Percentiles rank a stretch among this genome's conserved stretches.
These are phyloP conservation scores for Nasturtium officinale DNA, from an alignment of 345 rosid genomes.

Conservation along the genomic window DNA sequence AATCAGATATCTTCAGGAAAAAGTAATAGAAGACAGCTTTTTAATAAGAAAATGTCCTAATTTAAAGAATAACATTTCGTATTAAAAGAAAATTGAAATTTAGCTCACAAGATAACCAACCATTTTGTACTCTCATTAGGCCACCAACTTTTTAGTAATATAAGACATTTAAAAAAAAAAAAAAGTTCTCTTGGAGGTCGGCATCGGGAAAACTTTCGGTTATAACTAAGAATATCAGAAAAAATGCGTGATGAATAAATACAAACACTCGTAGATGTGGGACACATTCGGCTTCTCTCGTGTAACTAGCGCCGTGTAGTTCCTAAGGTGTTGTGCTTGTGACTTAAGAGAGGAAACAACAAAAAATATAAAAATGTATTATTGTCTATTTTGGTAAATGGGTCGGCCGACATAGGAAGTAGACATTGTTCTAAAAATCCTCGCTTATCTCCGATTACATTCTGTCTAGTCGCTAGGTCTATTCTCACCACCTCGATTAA, in stretches of 20 bases:
- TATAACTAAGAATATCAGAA: background rate
- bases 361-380: slow-evolving; percentile 11
- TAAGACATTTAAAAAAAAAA: background rate
- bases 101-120: background rate
- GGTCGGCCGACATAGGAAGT: slow-evolving; percentile 40
- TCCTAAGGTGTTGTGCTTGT: slow-evolving; percentile 23
- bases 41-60: background rate
- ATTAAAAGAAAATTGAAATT: background rate
- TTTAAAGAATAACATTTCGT: background rate
- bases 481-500: too few species aligned
- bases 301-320: slow-evolving; percentile 26
- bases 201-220: slow-evolving; percentile 32
- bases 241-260: background rate
- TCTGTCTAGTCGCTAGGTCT: too few species aligned
- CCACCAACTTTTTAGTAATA: background rate
- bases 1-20: background rate
- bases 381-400: slow-evolving; percentile 17
- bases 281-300: slow-evolving; percentile 29
- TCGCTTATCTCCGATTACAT: too few species aligned
- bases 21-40: background rate
- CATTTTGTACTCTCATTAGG: background rate
- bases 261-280: slow-evolving; percentile 25
- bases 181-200: slow-evolving; percentile 24
- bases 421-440: too few species aligned
- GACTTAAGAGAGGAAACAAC: slow-evolving; percentile 15